phyloP scores from a whole-genome alignment of 2,329 filamentous ascomycete species.

The Aspergillus intermedius region DNA sequence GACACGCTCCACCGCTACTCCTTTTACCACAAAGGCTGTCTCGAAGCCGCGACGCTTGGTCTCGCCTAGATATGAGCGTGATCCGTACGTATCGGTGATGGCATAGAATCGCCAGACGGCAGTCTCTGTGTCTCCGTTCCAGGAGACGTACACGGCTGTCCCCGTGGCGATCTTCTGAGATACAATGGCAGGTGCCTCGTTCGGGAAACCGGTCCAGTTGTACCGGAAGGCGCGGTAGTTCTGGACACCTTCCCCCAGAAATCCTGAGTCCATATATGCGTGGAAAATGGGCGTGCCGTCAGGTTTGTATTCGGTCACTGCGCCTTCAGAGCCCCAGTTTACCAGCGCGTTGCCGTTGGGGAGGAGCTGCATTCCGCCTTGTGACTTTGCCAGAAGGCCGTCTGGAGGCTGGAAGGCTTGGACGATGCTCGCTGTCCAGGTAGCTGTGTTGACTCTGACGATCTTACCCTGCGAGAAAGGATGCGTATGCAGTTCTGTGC shows the following conservation, averaged over 20 bases:
- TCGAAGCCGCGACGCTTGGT: conserved; percentile 22
- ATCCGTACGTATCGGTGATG: conserved; percentile 17
- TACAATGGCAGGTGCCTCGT: conserved; percentile 26
- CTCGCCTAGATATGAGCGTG: conserved; percentile 23
- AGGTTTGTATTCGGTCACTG: conserved; percentile 28
- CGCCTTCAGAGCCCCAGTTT: conserved; percentile 51
- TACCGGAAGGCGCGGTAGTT: conserved; percentile 34
- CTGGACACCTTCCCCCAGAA: conserved; percentile 25
- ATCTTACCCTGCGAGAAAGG: conserved; percentile 42
- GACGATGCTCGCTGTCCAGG: conserved; percentile 41
- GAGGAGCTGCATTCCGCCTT: conserved; percentile 50
- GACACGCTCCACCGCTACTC: conserved; percentile 26
- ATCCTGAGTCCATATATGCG: conserved; percentile 41
- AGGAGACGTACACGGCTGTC: conserved; percentile 44
- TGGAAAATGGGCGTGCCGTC: conserved; percentile 34
- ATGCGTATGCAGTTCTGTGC: conserved; percentile 30
- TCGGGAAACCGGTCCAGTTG: conserved; percentile 32
- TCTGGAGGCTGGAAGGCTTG: conserved; percentile 46
- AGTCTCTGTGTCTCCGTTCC: conserved; percentile 47
- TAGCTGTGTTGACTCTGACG: conserved; percentile 40
- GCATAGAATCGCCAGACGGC: conserved; percentile 44
- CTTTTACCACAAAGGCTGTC: conserved; percentile 19
- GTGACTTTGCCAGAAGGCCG: conserved; percentile 44
- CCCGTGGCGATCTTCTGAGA: conserved; percentile 23
- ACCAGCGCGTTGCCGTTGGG: conserved; percentile 50